Evolutionary conservation across 2,329 filamentous ascomycete genomes (phyloP).

Genomic region (Alternaria sp.): DNA sequence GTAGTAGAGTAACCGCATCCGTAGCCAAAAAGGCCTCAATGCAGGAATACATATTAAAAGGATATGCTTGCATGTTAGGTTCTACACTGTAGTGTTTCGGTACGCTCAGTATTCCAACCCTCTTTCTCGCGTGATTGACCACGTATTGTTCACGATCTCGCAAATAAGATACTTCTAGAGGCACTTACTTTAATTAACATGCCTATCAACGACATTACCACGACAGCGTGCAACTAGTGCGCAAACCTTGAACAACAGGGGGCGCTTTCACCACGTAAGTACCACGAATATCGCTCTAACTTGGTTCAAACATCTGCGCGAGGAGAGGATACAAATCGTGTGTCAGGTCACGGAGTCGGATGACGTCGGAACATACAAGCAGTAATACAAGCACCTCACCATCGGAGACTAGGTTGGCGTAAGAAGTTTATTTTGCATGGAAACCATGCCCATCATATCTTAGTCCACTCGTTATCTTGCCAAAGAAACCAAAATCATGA

Average conservation of each 20-base stretch:
- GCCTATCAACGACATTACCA: not conserved
- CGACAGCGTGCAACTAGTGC: not conserved
- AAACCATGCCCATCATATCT: too few relatives aligned
- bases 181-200: not conserved
- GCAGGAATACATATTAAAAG: not conserved
- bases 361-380: slow-evolving; percentile 1
- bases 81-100: not conserved
- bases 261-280: not conserved
- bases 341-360: not conserved
- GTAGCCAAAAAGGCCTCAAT: not conserved
- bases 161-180: not conserved
- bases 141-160: not conserved
- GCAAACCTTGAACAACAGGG: not conserved
- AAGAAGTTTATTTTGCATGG: not conserved
- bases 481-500: not conserved
- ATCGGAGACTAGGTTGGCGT: slow-evolving; percentile 1
- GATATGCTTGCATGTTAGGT: not conserved
- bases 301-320: not conserved
- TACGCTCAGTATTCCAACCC: not conserved
- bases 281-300: not conserved
- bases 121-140: not conserved
- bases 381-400: not conserved
- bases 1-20: not conserved
- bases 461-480: not conserved
- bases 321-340: not conserved